Percentiles rank a stretch among this genome's conserved stretches.
phyloP scores from a whole-genome alignment of 2,329 filamentous ascomycete species.

The Calonectria leucothoes region DNA sequence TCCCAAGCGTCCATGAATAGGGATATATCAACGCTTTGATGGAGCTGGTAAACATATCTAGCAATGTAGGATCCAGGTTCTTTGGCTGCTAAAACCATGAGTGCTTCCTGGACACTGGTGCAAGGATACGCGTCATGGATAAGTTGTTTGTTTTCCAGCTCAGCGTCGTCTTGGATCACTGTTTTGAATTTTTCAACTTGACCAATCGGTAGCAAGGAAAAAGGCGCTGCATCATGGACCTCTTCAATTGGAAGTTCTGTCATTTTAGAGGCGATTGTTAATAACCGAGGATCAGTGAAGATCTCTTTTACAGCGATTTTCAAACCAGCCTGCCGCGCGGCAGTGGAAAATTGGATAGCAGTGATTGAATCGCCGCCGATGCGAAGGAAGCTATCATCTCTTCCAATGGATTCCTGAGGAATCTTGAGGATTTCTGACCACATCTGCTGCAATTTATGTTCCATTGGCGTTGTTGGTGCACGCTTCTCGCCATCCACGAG shows the following conservation, averaged over 20 bases:
- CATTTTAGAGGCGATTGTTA: neutral
- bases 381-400: slow-evolving; percentile 19
- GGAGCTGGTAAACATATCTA: slow-evolving; percentile 1
- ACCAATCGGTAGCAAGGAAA: neutral
- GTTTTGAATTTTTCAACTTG: neutral
- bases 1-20: neutral
- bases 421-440: slow-evolving; percentile 43
- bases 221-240: neutral
- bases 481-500: neutral
- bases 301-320: slow-evolving; percentile 21
- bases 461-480: neutral
- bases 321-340: neutral
- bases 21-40: neutral
- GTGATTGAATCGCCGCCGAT: slow-evolving; percentile 26
- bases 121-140: slow-evolving; percentile 26
- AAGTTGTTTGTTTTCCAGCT: neutral
- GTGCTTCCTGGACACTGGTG: slow-evolving; percentile 49
- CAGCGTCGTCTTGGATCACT: neutral
- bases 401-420: slow-evolving; percentile 42
- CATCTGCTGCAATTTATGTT: slow-evolving; percentile 33
- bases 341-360: slow-evolving; percentile 39
- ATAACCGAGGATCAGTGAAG: slow-evolving; percentile 15
- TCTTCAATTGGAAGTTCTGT: neutral
- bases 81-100: slow-evolving; percentile 39
- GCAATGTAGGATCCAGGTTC: slow-evolving; percentile 21